These are phyloP conservation scores for Metschnikowia kunwiensis DNA, from an alignment of 805 yeast species.

Conservation along the genomic window DNA sequence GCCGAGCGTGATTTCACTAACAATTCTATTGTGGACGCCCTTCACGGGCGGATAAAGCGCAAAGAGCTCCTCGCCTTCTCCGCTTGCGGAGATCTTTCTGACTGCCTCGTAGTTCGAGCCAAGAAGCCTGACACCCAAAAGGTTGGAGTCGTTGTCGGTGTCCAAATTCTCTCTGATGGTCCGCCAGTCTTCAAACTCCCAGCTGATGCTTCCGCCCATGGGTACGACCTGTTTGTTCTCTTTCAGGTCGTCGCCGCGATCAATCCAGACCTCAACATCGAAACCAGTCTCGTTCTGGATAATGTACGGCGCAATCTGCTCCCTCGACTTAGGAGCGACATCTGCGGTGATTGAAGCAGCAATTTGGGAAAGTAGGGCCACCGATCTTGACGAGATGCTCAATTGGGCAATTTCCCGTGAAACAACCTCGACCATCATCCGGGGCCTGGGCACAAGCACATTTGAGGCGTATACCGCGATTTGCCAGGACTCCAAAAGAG, in stretches of 20 bases:
- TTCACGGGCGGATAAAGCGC: slow-evolving; percentile 59
- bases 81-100: slow-evolving; percentile 59
- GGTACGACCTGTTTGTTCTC: slow-evolving; percentile 34
- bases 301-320: slow-evolving; percentile 77
- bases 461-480: slow-evolving; percentile 67
- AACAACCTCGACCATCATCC: slow-evolving; percentile 62
- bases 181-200: slow-evolving; percentile 97
- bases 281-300: slow-evolving; percentile 83
- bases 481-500: slow-evolving; percentile 85
- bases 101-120: slow-evolving; percentile 55
- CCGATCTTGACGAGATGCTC: slow-evolving; percentile 75
- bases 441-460: slow-evolving; percentile 41
- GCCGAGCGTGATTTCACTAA: slow-evolving; percentile 66
- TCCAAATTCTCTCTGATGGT: slow-evolving; percentile 74
- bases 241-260: slow-evolving; percentile 36
- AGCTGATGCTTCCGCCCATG: slow-evolving; percentile 55
- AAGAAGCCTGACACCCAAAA: slow-evolving; percentile 59
- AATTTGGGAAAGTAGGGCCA: slow-evolving; percentile 73
- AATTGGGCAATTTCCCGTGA: slow-evolving; percentile 76
- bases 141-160: slow-evolving; percentile 57
- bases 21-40: slow-evolving; percentile 68
- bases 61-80: slow-evolving; percentile 80
- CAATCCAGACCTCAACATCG: slow-evolving; percentile 77
- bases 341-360: slow-evolving; percentile 55
- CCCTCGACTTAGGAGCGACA: slow-evolving; percentile 58